Evolutionary conservation across 176 grass and related monocot species (phyloP).

Genomic region (Hyparrhenia diplandra): DNA sequence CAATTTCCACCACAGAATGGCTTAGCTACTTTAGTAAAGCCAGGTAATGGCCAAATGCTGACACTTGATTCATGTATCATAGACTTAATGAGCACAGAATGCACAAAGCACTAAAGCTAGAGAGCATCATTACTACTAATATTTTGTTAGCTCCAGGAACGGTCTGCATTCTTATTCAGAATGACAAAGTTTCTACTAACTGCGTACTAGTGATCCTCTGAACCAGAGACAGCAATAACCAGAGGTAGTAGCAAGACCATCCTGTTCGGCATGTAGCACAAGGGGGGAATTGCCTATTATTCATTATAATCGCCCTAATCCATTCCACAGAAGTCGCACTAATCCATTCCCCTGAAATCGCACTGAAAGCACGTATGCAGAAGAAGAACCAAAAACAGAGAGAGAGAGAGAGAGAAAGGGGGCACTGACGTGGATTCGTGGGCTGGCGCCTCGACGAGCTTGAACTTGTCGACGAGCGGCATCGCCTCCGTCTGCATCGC

Average conservation of each 20-base stretch:
- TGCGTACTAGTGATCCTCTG: too few species aligned
- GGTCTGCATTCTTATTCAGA: too few species aligned
- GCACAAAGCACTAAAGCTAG: background rate
- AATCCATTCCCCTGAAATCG: background rate
- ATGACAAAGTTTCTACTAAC: too few species aligned
- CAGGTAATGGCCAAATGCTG: background rate
- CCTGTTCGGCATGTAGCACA: background rate
- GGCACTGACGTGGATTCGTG: conserved; percentile 48
- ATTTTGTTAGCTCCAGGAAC: too few species aligned
- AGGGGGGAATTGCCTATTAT: background rate
- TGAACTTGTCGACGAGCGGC: conserved; percentile 66
- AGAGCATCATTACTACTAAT: background rate
- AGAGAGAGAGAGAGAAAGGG: too few species aligned
- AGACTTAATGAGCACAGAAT: background rate
- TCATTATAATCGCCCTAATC: background rate
- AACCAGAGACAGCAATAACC: background rate
- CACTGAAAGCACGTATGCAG: background rate
- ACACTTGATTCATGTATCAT: background rate
- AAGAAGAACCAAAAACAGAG: background rate
- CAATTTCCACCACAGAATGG: background rate
- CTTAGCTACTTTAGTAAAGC: background rate
- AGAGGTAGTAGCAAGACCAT: background rate
- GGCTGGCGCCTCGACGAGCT: conserved; percentile 47
- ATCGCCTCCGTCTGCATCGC: conserved; percentile 93
- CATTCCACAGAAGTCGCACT: background rate